Conservation (phyloP, 495 filamentous ascomycete species). For the Oidiodendron maius region DNA sequence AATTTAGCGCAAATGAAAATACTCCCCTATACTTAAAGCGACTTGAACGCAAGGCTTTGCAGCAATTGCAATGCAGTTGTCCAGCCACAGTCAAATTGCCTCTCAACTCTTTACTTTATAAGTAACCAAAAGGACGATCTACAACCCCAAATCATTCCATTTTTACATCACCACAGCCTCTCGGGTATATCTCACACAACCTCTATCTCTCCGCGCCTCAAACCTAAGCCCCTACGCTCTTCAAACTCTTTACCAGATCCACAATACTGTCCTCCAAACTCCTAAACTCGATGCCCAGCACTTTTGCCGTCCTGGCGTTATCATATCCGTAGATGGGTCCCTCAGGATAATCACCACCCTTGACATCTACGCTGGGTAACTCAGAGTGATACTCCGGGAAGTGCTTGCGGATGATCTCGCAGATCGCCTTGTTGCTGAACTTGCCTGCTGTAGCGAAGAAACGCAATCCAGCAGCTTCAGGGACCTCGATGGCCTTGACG, state of each 20-base stretch:
- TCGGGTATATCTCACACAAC: not conserved
- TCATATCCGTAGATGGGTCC: constrained; percentile 38
- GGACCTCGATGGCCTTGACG: constrained; percentile 60
- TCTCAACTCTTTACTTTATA: too few species aligned
- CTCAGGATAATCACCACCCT: constrained; percentile 24
- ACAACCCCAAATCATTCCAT: not conserved
- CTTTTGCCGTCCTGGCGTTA: constrained; percentile 46
- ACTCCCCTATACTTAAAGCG: too few species aligned
- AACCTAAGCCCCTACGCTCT: constrained; percentile 23
- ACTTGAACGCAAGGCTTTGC: too few species aligned
- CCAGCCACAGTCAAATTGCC: too few species aligned
- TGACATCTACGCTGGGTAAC: constrained; percentile 46
- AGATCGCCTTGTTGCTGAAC: constrained; percentile 61
- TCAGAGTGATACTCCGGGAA: constrained; percentile 59
- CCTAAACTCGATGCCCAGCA: constrained; percentile 54
- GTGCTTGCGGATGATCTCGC: constrained; percentile 55
- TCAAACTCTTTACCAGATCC: constrained; percentile 50
- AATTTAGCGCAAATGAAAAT: too few species aligned
- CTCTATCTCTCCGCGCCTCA: not conserved
- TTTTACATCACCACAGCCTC: not conserved
- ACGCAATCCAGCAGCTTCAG: constrained; percentile 61
- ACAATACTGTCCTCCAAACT: constrained; percentile 47
- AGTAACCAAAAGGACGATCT: too few species aligned
- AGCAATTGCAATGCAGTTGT: too few species aligned
- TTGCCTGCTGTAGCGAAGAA: constrained; percentile 63